Evolutionary conservation across 257 asterid genomes (phyloP), one percentile per base, ranked within the genome.

Genomic region (Gynochthodes officinalis): DNA sequence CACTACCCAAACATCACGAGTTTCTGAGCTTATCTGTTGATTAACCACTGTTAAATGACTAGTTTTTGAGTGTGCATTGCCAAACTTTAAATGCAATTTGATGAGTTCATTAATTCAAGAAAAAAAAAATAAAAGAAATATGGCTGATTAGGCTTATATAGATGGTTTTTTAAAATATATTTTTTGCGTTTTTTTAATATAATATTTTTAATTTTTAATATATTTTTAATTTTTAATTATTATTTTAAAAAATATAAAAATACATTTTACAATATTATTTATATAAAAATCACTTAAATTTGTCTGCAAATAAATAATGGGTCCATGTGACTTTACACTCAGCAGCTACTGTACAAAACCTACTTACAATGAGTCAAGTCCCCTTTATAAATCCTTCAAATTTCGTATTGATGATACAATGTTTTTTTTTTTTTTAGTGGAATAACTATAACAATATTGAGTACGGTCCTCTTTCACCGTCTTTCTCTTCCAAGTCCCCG

Each of bases 271-370:
- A n/a, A n/a, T n/a, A n/a, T n/a, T n/a, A n/a, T n/a, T n/a, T n/a
- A n/a, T n/a, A n/a, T n/a, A n/a, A n/a, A n/a, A n/a, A 62, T 61
- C 44, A 33, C 46, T 30, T 35, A 48, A n/a, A 62, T 49, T 32
- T 70, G 50, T 28, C 25, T 55, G 42, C 54, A 57, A 13, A 53
- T 25, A 19, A 33, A 52, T 35, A 9, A 70, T 57, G 75, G 58
- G 44, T 48, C 70, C 69, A 58, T 28, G 5, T 21, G 42, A 67
- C 23, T 43, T 67, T 43, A 67, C 33, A 27, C 58, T 70, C 23
- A 54, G 69, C 19, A 75, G 42, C 58, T 37, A 27, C 79, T 16
- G 42, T 35, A 49, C 65, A 30, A 60, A 70, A 69, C 18, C 70
- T 69, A 49, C 66, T 75, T 40, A 59, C 40, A 55, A n/a, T 37